Conservation (phyloP, 192 early-diverging fungal species). For the Coemansia sp. region DNA sequence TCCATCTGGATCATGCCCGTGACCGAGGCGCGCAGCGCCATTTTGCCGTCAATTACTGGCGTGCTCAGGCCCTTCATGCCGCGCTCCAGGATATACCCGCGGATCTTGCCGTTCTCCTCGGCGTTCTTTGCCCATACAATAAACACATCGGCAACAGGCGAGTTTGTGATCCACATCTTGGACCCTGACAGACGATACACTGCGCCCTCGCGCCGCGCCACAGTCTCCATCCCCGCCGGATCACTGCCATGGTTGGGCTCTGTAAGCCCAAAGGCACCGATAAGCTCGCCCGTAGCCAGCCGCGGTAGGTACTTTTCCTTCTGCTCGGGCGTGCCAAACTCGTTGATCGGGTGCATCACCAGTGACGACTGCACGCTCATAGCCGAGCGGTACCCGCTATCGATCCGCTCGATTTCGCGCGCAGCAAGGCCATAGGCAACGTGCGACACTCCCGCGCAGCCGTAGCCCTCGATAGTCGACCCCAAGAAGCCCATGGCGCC, state of each 20-base stretch:
- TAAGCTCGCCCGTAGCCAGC: slow-evolving; percentile 79
- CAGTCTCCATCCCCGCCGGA: slow-evolving; percentile 89
- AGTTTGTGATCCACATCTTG: slow-evolving; percentile 99
- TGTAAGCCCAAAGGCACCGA: slow-evolving; percentile 93
- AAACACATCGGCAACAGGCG: slow-evolving; percentile 94
- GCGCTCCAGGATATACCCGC: slow-evolving; percentile 93
- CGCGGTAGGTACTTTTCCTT: slow-evolving; percentile 86
- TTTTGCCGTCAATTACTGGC: slow-evolving; percentile 91
- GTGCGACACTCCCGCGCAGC: slow-evolving; percentile 94
- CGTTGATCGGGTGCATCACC: slow-evolving; percentile 97
- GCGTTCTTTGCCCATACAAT: slow-evolving; percentile 89
- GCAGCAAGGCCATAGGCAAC: slow-evolving; percentile 96
- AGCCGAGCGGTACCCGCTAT: slow-evolving; percentile 93
- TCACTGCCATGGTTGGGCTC: slow-evolving; percentile 98
- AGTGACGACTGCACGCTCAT: slow-evolving; percentile 99
- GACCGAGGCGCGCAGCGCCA: slow-evolving; percentile 86
- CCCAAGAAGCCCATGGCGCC: slow-evolving; percentile 89
- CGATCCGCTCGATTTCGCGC: slow-evolving; percentile 93
- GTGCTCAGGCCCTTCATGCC: slow-evolving; percentile 88
- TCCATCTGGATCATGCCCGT: slow-evolving; percentile 99
- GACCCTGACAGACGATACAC: slow-evolving; percentile 81
- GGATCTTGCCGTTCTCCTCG: slow-evolving; percentile 75
- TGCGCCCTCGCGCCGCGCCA: slow-evolving; percentile 62
- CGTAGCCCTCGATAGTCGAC: slow-evolving; percentile 91
- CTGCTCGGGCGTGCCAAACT: slow-evolving; percentile 84